phyloP scores from a whole-genome alignment of 108 stramenopile genomes.

The Chaetoceros tenuissimus region DNA sequence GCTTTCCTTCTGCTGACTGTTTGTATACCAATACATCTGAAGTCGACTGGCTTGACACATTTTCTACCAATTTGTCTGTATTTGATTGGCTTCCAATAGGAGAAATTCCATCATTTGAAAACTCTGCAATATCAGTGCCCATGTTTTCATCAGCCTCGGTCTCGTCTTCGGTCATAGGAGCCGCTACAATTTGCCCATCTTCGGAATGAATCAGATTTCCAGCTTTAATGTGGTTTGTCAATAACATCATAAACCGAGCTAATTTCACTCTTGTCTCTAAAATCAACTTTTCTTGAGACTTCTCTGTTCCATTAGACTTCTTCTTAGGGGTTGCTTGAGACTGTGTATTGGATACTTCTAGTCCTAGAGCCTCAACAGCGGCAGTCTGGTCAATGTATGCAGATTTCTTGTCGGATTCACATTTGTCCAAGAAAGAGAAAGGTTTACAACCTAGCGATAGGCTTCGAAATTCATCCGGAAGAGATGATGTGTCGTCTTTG shows the following conservation, averaged over 20 bases:
- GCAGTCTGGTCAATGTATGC: not conserved
- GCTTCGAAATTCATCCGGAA: not conserved
- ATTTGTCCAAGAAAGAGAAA: not conserved
- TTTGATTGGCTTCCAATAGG: too few species aligned
- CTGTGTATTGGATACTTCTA: not conserved
- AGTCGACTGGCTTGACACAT: too few species aligned
- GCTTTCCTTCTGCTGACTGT: not conserved
- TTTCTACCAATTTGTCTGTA: too few species aligned
- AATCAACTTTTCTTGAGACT: not conserved
- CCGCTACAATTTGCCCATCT: not conserved
- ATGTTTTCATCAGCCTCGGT: too few species aligned
- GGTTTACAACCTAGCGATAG: not conserved
- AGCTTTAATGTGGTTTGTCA: not conserved
- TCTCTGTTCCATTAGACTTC: not conserved
- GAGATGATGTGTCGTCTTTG: not conserved
- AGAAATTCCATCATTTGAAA: too few species aligned
- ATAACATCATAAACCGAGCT: not conserved
- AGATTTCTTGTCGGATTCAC: not conserved
- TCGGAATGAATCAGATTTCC: not conserved
- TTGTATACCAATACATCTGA: not conserved
- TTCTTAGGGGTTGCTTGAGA: not conserved
- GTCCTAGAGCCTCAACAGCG: not conserved
- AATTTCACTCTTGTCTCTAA: not conserved
- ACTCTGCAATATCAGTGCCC: too few species aligned
- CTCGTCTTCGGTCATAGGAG: too few species aligned